Percentiles rank a stretch among this genome's conserved stretches.
These are phyloP conservation scores for Peniophora sp. DNA, from an alignment of 1,284 basidiomycete genomes.

Conservation along the genomic window DNA sequence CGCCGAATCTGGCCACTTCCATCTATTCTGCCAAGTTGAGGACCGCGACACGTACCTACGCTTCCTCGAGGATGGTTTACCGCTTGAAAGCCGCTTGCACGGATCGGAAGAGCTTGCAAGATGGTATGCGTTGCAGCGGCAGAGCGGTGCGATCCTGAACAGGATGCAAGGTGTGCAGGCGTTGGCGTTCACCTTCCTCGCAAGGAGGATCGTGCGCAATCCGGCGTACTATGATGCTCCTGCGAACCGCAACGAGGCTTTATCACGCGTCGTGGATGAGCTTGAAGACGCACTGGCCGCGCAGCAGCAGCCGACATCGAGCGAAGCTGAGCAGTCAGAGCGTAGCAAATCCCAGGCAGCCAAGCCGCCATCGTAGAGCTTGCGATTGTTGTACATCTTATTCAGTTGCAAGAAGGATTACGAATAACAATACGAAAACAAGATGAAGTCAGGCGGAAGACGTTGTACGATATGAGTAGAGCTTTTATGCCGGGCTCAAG, in stretches of 20 bases:
- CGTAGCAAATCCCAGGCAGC: no score
- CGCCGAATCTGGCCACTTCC: constrained; percentile 58
- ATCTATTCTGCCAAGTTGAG: constrained; percentile 85
- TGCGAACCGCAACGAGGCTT: constrained; percentile 36
- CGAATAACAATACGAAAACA: no score
- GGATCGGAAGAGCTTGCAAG: constrained; percentile 39
- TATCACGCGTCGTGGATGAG: constrained; percentile 69
- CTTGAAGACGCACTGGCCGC: constrained; percentile 23
- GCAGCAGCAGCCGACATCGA: neutral
- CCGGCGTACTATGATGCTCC: constrained; percentile 79
- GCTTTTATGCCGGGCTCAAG: constrained; percentile 21
- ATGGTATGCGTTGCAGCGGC: constrained; percentile 44
- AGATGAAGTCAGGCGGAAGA: no score
- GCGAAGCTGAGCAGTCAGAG: no score
- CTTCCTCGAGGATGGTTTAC: constrained; percentile 82
- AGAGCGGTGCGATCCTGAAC: constrained; percentile 31
- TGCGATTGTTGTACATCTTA: neutral
- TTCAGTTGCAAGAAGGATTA: neutral
- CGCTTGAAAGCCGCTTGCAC: constrained; percentile 77
- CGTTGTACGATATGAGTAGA: neutral
- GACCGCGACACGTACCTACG: constrained; percentile 71
- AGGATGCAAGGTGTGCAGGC: constrained; percentile 72
- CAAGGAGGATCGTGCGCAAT: constrained; percentile 67
- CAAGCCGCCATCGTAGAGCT: neutral
- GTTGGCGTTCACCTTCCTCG: constrained; percentile 79